Evolutionary conservation across 768 basidiomycete species (phyloP).

Genomic region (Agrocybe praecox): DNA sequence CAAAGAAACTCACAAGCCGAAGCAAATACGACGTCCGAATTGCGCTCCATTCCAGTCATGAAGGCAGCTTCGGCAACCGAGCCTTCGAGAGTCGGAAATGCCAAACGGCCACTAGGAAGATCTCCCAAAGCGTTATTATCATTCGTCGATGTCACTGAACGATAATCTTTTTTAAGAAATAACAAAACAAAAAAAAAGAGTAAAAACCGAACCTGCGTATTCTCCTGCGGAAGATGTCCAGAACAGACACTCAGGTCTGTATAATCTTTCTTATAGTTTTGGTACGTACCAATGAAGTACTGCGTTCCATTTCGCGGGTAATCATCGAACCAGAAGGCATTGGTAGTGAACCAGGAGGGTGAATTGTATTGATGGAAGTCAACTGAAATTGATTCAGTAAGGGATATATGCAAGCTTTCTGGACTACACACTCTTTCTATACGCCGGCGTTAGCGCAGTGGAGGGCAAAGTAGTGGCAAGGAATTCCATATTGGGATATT

Average conservation of each 20-base stretch:
- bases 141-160: slow-evolving; percentile 34
- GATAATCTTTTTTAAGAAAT: neutral
- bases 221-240: slow-evolving; percentile 30
- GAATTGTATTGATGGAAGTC: slow-evolving; percentile 58
- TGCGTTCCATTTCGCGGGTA: slow-evolving; percentile 56
- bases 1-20: slow-evolving; percentile 43
- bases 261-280: neutral
- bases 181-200: neutral
- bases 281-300: slow-evolving; percentile 47
- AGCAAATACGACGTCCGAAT: slow-evolving; percentile 60
- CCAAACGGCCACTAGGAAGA: slow-evolving; percentile 28
- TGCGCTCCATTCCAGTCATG: slow-evolving; percentile 62
- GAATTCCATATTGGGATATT: slow-evolving; percentile 39
- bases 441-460: slow-evolving; percentile 44
- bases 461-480: slow-evolving; percentile 48
- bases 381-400: slow-evolving; percentile 24
- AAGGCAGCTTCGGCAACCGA: slow-evolving; percentile 57
- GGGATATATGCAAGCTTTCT: neutral
- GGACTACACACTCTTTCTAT: slow-evolving; percentile 30
- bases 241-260: neutral
- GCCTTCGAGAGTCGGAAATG: slow-evolving; percentile 37
- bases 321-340: slow-evolving; percentile 52
- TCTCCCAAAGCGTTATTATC: slow-evolving; percentile 27
- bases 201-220: slow-evolving; percentile 43
- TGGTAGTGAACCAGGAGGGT: slow-evolving; percentile 45